These are phyloP conservation scores for Geosmithia putterillii DNA, from an alignment of 2,329 filamentous ascomycete genomes.

Conservation along the genomic window DNA sequence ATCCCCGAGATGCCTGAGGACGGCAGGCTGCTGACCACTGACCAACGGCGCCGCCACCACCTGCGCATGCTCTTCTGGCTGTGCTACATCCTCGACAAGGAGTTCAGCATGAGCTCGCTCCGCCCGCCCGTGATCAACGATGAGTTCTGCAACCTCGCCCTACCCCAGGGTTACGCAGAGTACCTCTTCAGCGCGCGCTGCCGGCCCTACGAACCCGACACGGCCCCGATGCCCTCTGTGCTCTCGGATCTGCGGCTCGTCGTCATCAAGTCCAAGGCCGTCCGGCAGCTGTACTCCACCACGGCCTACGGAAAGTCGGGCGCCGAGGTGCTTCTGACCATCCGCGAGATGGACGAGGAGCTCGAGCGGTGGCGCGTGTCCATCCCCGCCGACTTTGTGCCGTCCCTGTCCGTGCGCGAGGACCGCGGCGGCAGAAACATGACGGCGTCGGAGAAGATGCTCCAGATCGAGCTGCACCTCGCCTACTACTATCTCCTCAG, in stretches of 20 bases:
- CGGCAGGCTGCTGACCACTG: neutral
- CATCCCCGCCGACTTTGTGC: slow-evolving; percentile 16
- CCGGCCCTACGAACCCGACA: neutral
- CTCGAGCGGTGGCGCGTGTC: slow-evolving; percentile 42
- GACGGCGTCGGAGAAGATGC: slow-evolving; percentile 25
- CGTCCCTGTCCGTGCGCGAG: slow-evolving; percentile 24
- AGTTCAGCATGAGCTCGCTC: slow-evolving; percentile 10
- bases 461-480: slow-evolving; percentile 32
- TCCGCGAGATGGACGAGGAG: slow-evolving; percentile 43
- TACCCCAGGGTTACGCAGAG: slow-evolving; percentile 16
- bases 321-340: slow-evolving; percentile 38
- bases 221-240: neutral
- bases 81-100: slow-evolving; percentile 14
- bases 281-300: slow-evolving; percentile 35
- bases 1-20: neutral
- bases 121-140: slow-evolving; percentile 17
- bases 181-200: neutral
- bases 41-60: slow-evolving; percentile 3
- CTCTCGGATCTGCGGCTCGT: slow-evolving; percentile 29
- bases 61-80: slow-evolving; percentile 12
- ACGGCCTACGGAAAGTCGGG: slow-evolving; percentile 35
- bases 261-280: slow-evolving; percentile 37
- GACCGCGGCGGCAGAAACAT: slow-evolving; percentile 12
- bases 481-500: slow-evolving; percentile 44
- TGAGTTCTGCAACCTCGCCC: slow-evolving; percentile 36